These are phyloP conservation scores for Arthromyces matolae DNA, from an alignment of 768 basidiomycete species.

Conservation along the genomic window DNA sequence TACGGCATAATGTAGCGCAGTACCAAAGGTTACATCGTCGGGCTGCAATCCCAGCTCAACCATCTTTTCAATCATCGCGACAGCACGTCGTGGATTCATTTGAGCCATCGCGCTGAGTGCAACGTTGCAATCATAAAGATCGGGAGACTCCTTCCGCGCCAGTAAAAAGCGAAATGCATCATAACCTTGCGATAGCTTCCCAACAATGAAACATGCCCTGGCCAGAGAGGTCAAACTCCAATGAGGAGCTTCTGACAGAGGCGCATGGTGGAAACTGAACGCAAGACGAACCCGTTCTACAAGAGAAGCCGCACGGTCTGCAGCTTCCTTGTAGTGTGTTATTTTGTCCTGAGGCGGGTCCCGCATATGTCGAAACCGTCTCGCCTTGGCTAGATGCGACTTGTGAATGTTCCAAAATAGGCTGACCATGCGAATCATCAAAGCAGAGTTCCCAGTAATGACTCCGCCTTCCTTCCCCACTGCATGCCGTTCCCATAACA, in stretches of 20 bases:
- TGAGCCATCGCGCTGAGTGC: conserved; percentile 52
- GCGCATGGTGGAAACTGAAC: conserved; percentile 41
- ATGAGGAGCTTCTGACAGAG: conserved; percentile 46
- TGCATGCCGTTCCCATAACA: conserved; percentile 56
- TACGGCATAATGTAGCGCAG: conserved; percentile 57
- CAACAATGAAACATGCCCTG: conserved; percentile 58
- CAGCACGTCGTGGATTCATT: conserved; percentile 43
- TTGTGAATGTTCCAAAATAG: conserved; percentile 34
- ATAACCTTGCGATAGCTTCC: conserved; percentile 44
- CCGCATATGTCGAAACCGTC: background rate
- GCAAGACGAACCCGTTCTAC: conserved; percentile 40
- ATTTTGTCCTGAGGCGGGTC: conserved; percentile 2
- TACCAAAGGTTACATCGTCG: conserved; percentile 54
- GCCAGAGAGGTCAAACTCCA: conserved; percentile 56
- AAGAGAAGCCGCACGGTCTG: conserved; percentile 34
- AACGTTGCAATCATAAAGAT: conserved; percentile 64
- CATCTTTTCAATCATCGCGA: conserved; percentile 50
- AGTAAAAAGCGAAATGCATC: conserved; percentile 43
- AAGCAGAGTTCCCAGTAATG: conserved; percentile 41
- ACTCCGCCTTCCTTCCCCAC: conserved; percentile 34
- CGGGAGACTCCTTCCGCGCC: conserved; percentile 49
- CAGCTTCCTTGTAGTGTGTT: conserved; percentile 9
- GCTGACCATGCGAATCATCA: conserved; percentile 50
- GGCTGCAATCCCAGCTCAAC: conserved; percentile 42
- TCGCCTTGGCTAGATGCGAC: conserved; percentile 9